Evolutionary conservation across 345 rosid species (phyloP), one percentile per base, ranked within the genome.

Genomic region (Syzygium oleosum): DNA sequence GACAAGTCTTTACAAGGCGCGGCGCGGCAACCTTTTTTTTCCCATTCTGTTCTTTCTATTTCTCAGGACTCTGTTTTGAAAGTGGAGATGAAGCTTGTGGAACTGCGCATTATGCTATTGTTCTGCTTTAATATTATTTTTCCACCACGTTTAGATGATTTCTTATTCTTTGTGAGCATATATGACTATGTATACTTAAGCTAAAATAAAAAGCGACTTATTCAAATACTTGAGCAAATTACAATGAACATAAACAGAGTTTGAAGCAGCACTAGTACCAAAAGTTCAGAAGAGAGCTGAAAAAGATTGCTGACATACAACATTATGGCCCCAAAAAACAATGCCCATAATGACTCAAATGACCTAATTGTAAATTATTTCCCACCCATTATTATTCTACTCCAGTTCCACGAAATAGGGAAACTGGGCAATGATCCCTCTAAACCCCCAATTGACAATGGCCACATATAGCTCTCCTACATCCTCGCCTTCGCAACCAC

Each of bases 401-500:
- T 86, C 90, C 86, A 88, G 91, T 84, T 90, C 88, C 89, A 54
- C 31, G 85, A 84, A 86, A 52, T 84, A 16, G 43, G 38, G 89
- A 89, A 88, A 87, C 90, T 89, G 90, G 90, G 68, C 77, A 77
- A 87, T 87, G 58, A 78, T 86, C 78, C 15, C 31, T 38, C 73
- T 31, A 51, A 85, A 77, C 55, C 86, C 55, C 52, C 46, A 43
- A 83, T 31, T 86, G 46, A 51, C 77, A 49, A 65, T 16, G 14
- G 65, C 78, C 65, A 16, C 15, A 38, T 38, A n/a, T 51, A 31
- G 78, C n/a, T 56, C 87, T 87, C 88, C 90, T 91, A 98, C 98
- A 96, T 94, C 91, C 98, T 93, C 8, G 99, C 88, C 91, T 94
- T 96, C 7, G 98, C 99, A 38, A 95, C 94, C 93, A 94, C 93